Conservation (phyloP, 306 rosid species). For the Medicago ruthenica region DNA sequence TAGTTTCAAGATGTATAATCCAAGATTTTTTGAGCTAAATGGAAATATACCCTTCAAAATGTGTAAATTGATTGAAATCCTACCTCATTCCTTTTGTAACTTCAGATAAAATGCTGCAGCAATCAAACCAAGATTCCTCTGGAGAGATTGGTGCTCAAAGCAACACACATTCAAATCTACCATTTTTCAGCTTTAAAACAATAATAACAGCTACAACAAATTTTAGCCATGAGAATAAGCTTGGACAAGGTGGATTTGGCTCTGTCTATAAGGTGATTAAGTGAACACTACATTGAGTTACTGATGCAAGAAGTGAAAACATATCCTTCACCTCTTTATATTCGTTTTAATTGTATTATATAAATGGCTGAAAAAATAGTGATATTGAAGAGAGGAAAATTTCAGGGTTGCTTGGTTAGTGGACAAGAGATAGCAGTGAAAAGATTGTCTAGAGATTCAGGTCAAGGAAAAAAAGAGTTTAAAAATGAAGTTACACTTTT, state of each 20-base stretch:
- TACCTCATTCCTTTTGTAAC: conserved; percentile 1
- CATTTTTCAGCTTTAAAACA: conserved; percentile 35
- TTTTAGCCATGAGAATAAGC: conserved; percentile 45
- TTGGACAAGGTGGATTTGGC: conserved; percentile 73
- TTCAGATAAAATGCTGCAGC: conserved; percentile 27
- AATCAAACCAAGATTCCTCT: conserved; percentile 29
- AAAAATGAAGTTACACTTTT: conserved; percentile 43
- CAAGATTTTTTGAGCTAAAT: background rate
- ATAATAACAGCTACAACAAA: conserved; percentile 47
- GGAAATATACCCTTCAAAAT: background rate
- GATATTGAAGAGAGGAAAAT: background rate
- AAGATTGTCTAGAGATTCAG: conserved; percentile 44
- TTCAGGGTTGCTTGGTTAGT: conserved; percentile 54
- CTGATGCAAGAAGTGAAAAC: background rate
- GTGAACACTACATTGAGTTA: background rate
- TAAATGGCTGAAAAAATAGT: background rate
- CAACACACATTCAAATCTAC: conserved; percentile 36
- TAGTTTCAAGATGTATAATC: too few relatives aligned
- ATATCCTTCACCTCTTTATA: background rate
- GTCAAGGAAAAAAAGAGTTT: conserved; percentile 49
- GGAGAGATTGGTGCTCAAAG: conserved; percentile 8
- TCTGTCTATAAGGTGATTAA: conserved; percentile 59
- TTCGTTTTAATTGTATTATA: background rate
- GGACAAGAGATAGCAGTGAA: conserved; percentile 62
- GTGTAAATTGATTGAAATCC: conserved; percentile 5